phyloP scores from a whole-genome alignment of 2,329 filamentous ascomycete species.

The Alternaria hordeiaustralica region DNA sequence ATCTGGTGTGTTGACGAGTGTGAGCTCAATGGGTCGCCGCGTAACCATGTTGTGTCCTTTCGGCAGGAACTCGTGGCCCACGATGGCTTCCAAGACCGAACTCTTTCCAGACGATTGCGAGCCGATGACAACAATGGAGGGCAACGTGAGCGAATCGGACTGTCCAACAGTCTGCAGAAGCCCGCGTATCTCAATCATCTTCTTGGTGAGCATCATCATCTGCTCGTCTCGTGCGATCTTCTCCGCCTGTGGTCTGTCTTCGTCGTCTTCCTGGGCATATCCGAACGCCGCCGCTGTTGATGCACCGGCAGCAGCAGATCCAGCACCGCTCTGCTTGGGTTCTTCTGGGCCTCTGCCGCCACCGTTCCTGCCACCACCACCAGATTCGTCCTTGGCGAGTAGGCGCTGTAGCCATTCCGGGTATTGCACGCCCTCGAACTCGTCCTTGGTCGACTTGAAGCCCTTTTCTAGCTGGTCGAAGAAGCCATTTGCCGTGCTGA shows the following conservation, averaged over 20 bases:
- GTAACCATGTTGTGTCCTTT: constrained; percentile 99
- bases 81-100: constrained; percentile 94
- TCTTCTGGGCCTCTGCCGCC: constrained; percentile 52
- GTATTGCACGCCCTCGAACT: constrained; percentile 72
- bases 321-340: constrained; percentile 62
- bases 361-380: constrained; percentile 45
- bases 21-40: constrained; percentile 91
- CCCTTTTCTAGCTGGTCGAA: constrained; percentile 80
- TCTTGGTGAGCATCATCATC: constrained; percentile 99
- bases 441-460: constrained; percentile 83
- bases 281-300: constrained; percentile 81
- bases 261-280: constrained; percentile 72
- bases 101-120: constrained; percentile 99
- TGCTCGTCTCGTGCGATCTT: constrained; percentile 87
- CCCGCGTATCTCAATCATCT: constrained; percentile 98
- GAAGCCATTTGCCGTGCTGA: constrained; percentile 75
- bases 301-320: constrained; percentile 68
- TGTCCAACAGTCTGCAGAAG: constrained; percentile 92
- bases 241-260: constrained; percentile 68
- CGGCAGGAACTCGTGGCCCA: constrained; percentile 95
- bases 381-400: constrained; percentile 54
- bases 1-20: constrained; percentile 91
- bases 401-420: constrained; percentile 81
- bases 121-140: constrained; percentile 98
- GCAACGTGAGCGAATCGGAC: constrained; percentile 83